Evolutionary conservation across 2,329 filamentous ascomycete species (phyloP).

Genomic region (Fusarium sp.): DNA sequence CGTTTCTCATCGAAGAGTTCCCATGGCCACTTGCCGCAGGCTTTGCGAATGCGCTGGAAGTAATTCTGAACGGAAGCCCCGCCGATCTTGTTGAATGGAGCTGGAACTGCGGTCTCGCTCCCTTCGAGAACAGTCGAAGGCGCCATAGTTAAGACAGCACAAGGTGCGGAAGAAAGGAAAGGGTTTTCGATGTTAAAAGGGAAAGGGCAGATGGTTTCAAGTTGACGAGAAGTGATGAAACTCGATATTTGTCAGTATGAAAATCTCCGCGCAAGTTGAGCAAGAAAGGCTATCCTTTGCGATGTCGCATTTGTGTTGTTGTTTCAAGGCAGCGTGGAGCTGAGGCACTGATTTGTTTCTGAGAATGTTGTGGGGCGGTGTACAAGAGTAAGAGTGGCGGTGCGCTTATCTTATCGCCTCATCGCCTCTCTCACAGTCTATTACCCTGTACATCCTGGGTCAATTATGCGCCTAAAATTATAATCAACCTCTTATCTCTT

Average conservation of each 20-base stretch:
- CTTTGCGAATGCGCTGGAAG: neutral
- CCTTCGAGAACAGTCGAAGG: neutral
- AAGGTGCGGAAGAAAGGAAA: neutral
- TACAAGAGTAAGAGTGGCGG: neutral
- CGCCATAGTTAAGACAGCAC: neutral
- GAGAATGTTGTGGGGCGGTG: neutral
- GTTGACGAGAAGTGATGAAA: fast-evolving
- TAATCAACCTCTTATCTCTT: too few relatives aligned
- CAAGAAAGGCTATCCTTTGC: too few relatives aligned
- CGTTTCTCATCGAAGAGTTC: neutral
- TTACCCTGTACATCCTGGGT: too few relatives aligned
- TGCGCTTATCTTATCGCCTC: neutral
- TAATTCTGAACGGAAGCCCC: neutral
- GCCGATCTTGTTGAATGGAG: neutral
- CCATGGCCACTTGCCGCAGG: neutral
- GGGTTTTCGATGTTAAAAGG: neutral
- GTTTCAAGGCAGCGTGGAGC: neutral
- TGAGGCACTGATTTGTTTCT: neutral
- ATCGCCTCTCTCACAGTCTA: too few relatives aligned
- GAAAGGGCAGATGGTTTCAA: fast-evolving
- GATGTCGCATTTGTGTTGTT: neutral
- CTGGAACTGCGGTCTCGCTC: neutral
- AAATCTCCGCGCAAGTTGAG: too few relatives aligned
- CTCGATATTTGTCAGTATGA: fast-evolving
- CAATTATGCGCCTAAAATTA: too few relatives aligned